Evolutionary conservation across 2,329 filamentous ascomycete species (phyloP).

Genomic region (Penicillium sp.): DNA sequence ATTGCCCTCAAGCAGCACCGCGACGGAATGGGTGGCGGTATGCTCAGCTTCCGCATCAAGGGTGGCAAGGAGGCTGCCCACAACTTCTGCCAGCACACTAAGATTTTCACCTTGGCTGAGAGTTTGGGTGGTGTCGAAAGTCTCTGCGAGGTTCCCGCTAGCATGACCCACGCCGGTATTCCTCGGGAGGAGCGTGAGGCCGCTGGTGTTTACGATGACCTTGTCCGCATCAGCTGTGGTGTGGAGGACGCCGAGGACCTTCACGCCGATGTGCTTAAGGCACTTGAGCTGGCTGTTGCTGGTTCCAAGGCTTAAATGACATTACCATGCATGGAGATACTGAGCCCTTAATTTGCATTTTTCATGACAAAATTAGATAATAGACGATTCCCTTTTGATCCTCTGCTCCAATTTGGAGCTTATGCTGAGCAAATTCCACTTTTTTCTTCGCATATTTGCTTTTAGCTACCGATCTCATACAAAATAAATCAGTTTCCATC

Average conservation of each 20-base stretch:
- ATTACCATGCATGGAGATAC: neutral
- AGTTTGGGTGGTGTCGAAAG: constrained; percentile 89
- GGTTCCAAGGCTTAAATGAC: constrained; percentile 40
- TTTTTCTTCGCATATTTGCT: neutral
- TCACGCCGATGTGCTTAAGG: constrained; percentile 76
- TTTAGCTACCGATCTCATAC: neutral
- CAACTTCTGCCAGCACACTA: constrained; percentile 85
- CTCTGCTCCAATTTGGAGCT: neutral
- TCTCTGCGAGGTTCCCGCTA: constrained; percentile 85
- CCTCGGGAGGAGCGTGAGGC: constrained; percentile 86
- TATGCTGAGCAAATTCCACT: neutral
- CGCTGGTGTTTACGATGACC: constrained; percentile 90
- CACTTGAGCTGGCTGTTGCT: constrained; percentile 73
- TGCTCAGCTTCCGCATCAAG: constrained; percentile 93
- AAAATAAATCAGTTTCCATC: neutral
- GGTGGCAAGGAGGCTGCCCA: constrained; percentile 85
- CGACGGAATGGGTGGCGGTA: constrained; percentile 90
- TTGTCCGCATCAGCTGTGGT: constrained; percentile 90
- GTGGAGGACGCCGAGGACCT: constrained; percentile 89
- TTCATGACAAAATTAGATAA: constrained; percentile 17
- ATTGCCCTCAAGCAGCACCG: constrained; percentile 91
- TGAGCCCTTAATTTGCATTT: constrained; percentile 1
- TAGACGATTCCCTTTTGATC: constrained; percentile 21
- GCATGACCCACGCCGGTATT: constrained; percentile 97
- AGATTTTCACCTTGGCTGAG: constrained; percentile 91